Evolutionary conservation across 2,329 filamentous ascomycete species (phyloP).

Genomic region (Sphaerulina populicola): DNA sequence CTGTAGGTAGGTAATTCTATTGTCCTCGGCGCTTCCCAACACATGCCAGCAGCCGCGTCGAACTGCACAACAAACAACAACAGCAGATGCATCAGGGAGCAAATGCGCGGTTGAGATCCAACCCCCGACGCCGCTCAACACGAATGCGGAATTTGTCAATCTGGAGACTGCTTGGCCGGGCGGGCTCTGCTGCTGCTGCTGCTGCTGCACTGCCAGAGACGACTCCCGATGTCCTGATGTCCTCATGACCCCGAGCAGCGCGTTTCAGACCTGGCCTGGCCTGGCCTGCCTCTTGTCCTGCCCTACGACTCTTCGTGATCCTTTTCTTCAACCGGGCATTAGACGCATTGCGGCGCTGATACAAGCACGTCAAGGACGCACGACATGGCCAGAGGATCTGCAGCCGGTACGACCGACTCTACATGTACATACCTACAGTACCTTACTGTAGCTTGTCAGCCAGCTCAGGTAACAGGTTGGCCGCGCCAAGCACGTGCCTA

Average conservation of each 20-base stretch:
- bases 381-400: slow-evolving; percentile 16
- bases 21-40: slow-evolving; percentile 13
- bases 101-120: not conserved
- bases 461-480: not conserved
- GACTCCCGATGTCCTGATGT: slow-evolving; percentile 11
- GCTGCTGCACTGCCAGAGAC: slow-evolving; percentile 5
- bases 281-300: not conserved
- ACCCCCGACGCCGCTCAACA: not conserved
- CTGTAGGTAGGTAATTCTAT: too few relatives aligned
- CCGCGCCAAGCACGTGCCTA: slow-evolving; percentile 19
- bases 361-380: slow-evolving; percentile 8
- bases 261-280: slow-evolving; percentile 4
- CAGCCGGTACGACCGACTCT: slow-evolving; percentile 4
- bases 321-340: slow-evolving; percentile 8
- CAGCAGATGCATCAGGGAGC: slow-evolving; percentile 8
- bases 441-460: not conserved
- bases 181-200: not conserved
- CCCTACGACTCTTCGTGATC: not conserved
- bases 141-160: slow-evolving; percentile 17
- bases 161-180: not conserved
- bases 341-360: slow-evolving; percentile 10
- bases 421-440: too few relatives aligned
- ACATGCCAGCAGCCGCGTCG: slow-evolving; percentile 11
- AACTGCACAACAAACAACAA: slow-evolving; percentile 15
- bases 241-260: slow-evolving; percentile 7